phyloP scores from a whole-genome alignment of 2,329 filamentous ascomycete genomes.

The Phaeosphaeriaceae sp. region DNA sequence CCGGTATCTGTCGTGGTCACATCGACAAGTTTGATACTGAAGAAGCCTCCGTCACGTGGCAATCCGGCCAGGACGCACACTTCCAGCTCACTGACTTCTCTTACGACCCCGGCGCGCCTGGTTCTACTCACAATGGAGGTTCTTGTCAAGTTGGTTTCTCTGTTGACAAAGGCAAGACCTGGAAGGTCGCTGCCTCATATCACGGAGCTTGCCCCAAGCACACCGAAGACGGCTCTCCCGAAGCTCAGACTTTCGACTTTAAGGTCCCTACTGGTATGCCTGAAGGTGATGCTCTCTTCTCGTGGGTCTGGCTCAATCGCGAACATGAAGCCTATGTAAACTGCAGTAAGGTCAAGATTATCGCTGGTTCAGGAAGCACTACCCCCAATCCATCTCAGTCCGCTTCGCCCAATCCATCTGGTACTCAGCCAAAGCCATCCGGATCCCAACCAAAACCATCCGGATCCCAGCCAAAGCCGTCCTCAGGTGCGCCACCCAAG shows the following conservation, averaged over 20 bases:
- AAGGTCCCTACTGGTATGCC: conserved; percentile 53
- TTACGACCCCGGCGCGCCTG: conserved; percentile 31
- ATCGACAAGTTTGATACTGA: conserved; percentile 52
- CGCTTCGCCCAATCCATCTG: conserved; percentile 13
- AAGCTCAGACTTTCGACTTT: conserved; percentile 54
- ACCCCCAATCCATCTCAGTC: conserved; percentile 13
- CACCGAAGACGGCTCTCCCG: conserved; percentile 44
- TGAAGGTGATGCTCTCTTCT: conserved; percentile 52
- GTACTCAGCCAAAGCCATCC: background rate
- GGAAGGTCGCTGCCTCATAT: conserved; percentile 54
- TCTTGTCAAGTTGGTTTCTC: conserved; percentile 57
- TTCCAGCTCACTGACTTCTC: conserved; percentile 48
- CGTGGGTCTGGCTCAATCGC: conserved; percentile 53
- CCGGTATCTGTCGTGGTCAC: conserved; percentile 53
- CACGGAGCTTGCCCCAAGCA: conserved; percentile 57
- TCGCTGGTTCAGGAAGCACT: conserved; percentile 25
- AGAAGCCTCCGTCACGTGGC: conserved; percentile 53
- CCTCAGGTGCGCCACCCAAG: conserved; percentile 17
- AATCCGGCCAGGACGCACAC: conserved; percentile 50
- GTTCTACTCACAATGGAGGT: conserved; percentile 55
- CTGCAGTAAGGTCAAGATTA: conserved; percentile 54
- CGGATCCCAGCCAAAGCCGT: background rate
- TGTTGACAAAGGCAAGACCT: conserved; percentile 52
- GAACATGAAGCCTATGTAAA: conserved; percentile 47
- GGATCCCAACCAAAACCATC: conserved; percentile 13